A percentile compares a stretch with the other conserved stretches of the same genome.
Evolutionary conservation across 805 yeast genomes (phyloP).

Genomic region (Candida endomychidarum): DNA sequence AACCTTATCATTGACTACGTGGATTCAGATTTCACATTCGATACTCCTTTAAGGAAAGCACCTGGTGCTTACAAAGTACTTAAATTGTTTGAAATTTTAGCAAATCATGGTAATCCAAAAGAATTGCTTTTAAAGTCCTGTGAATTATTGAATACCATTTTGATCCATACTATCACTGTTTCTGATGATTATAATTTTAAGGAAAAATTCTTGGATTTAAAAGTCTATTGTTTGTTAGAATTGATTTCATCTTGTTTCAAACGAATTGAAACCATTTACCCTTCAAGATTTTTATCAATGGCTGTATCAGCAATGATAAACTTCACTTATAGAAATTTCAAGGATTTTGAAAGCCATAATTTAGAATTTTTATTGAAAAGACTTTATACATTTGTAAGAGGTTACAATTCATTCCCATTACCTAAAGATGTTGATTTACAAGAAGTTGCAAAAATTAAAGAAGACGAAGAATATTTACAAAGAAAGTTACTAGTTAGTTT

Average conservation of each 20-base stretch:
- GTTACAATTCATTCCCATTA: conserved; percentile 37
- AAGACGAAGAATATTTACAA: conserved; percentile 63
- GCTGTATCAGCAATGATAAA: conserved; percentile 59
- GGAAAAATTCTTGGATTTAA: conserved; percentile 47
- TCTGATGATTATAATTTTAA: conserved; percentile 13
- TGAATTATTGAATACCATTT: conserved; percentile 54
- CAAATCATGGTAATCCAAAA: conserved; percentile 74
- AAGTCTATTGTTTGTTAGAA: conserved; percentile 68
- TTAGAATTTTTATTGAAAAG: conserved; percentile 50
- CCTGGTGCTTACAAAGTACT: conserved; percentile 41
- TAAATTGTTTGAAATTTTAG: conserved; percentile 60
- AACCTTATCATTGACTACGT: conserved; percentile 57
- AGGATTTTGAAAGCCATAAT: conserved; percentile 12
- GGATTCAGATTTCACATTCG: conserved; percentile 33
- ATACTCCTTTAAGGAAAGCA: conserved; percentile 30
- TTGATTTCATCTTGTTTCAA: conserved; percentile 57
- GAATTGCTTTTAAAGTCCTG: conserved; percentile 72
- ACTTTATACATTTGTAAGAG: conserved; percentile 57
- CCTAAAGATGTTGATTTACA: conserved; percentile 45
- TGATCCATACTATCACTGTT: conserved; percentile 18
- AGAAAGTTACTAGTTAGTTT: conserved; percentile 64
- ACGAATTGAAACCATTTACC: conserved; percentile 66
- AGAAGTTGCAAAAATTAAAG: conserved; percentile 34
- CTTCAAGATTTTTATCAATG: conserved; percentile 77
- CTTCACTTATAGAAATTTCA: conserved; percentile 42